Percentiles rank a stretch among this genome's conserved stretches.
These are phyloP conservation scores for Fusarium mundagurra DNA, from an alignment of 2,329 filamentous ascomycete genomes.

Conservation along the genomic window DNA sequence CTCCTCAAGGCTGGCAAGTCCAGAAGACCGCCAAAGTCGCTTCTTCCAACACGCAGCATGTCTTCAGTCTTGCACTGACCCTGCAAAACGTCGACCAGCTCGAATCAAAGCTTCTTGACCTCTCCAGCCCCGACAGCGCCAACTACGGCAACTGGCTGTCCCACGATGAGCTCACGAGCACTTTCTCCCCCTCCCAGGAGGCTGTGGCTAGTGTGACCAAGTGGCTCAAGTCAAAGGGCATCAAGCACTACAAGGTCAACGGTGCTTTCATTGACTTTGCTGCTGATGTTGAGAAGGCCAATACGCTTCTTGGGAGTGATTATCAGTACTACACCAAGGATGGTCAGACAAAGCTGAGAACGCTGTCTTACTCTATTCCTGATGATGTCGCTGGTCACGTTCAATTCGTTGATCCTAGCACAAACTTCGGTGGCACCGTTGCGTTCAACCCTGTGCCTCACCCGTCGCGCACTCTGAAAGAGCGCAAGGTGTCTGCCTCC, in stretches of 20 bases:
- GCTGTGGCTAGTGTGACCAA: conserved; percentile 18
- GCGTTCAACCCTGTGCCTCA: conserved; percentile 18
- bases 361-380: conserved; percentile 26
- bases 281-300: conserved; percentile 15
- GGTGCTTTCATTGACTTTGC: conserved; percentile 28
- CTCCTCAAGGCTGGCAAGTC: conserved; percentile 9
- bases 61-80: conserved; percentile 28
- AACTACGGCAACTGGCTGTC: conserved; percentile 30
- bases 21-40: background rate
- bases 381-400: conserved; percentile 3
- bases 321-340: conserved; percentile 25
- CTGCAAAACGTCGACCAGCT: conserved; percentile 27
- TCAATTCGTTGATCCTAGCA: conserved; percentile 28
- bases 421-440: conserved; percentile 25
- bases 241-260: conserved; percentile 27
- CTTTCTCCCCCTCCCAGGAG: conserved; percentile 9
- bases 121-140: conserved; percentile 21
- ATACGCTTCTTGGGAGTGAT: conserved; percentile 5
- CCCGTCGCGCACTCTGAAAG: background rate
- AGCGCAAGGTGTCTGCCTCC: background rate
- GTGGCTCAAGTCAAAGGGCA: conserved; percentile 26
- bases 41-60: conserved; percentile 2
- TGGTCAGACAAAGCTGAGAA: conserved; percentile 20
- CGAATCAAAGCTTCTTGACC: conserved; percentile 23
- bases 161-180: background rate